Evolutionary conservation across 768 basidiomycete species (phyloP).

Genomic region (Boletus huronensis): DNA sequence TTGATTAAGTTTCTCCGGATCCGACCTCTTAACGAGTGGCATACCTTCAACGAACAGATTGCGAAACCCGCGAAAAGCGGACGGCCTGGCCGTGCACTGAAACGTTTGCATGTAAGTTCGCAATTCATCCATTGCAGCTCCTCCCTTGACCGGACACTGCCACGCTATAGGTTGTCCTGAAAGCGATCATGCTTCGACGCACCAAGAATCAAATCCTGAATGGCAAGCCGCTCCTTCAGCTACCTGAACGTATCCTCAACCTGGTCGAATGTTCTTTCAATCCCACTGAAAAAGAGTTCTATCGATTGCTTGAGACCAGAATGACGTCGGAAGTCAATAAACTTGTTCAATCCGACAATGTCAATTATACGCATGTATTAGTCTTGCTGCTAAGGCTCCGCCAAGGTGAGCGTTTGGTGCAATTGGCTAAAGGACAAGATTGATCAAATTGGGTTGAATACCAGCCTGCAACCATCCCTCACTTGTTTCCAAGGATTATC

Average conservation of each 20-base stretch:
- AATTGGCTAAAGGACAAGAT: not conserved
- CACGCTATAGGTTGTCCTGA: slow-evolving; percentile 65
- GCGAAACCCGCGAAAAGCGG: slow-evolving; percentile 74
- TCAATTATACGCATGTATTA: slow-evolving; percentile 68
- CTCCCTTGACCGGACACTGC: not conserved
- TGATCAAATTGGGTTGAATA: not conserved
- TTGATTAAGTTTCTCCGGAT: slow-evolving; percentile 86
- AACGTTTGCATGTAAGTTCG: slow-evolving; percentile 65
- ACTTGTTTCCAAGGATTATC: slow-evolving; percentile 75
- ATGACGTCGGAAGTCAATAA: slow-evolving; percentile 67
- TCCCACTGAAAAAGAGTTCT: slow-evolving; percentile 73
- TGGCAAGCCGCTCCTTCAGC: slow-evolving; percentile 76
- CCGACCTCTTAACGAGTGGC: slow-evolving; percentile 76
- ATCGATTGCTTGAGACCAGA: slow-evolving; percentile 63
- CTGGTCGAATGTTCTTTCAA: slow-evolving; percentile 79
- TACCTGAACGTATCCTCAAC: slow-evolving; percentile 72
- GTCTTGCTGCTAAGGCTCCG: slow-evolving; percentile 76
- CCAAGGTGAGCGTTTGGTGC: slow-evolving; percentile 59
- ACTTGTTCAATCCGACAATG: slow-evolving; percentile 50
- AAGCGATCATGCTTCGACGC: slow-evolving; percentile 86
- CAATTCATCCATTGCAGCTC: not conserved
- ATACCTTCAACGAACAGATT: slow-evolving; percentile 75
- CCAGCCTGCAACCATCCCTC: slow-evolving; percentile 89
- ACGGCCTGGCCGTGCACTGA: slow-evolving; percentile 66
- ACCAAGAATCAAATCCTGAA: slow-evolving; percentile 70